Conservation (phyloP, 2,329 filamentous ascomycete species). For the Phialophora tarda region DNA sequence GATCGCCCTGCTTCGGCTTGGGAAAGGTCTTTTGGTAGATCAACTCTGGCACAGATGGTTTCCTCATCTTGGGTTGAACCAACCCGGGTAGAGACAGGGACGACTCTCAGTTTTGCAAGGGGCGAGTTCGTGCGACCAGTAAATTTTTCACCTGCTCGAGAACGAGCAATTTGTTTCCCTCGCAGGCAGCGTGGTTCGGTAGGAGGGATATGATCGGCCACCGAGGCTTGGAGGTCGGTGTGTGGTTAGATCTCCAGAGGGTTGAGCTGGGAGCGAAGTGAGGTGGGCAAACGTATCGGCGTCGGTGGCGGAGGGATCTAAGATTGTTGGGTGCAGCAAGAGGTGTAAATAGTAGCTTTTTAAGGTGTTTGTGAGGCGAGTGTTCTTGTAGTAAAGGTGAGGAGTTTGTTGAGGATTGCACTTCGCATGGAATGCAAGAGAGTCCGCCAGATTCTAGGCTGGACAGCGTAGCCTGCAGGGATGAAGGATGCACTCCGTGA, state of each 20-base stretch:
- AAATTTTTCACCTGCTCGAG: neutral
- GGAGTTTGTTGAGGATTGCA: conserved; percentile 12
- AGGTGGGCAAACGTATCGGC: neutral
- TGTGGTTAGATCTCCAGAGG: neutral
- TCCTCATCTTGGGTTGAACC: conserved; percentile 58
- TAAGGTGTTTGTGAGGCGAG: neutral
- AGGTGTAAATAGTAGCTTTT: neutral
- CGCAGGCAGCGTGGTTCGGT: neutral
- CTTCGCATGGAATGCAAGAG: conserved; percentile 12
- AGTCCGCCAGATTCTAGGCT: conserved; percentile 9
- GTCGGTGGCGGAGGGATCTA: neutral
- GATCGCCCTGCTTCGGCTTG: conserved; percentile 61
- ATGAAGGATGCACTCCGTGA: conserved; percentile 13
- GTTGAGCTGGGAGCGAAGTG: neutral
- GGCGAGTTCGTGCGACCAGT: neutral
- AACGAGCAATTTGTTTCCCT: neutral
- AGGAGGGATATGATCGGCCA: neutral
- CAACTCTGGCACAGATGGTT: conserved; percentile 63
- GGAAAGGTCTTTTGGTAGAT: conserved; percentile 66
- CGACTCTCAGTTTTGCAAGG: neutral
- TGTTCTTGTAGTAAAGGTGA: neutral
- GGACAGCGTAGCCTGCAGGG: neutral
- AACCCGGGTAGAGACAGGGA: neutral
- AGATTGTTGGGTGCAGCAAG: neutral
- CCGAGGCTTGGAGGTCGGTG: neutral